Base-by-base conservation (phyloP, 352 stramenopile species). In the Pythium folliculosum region DNA sequence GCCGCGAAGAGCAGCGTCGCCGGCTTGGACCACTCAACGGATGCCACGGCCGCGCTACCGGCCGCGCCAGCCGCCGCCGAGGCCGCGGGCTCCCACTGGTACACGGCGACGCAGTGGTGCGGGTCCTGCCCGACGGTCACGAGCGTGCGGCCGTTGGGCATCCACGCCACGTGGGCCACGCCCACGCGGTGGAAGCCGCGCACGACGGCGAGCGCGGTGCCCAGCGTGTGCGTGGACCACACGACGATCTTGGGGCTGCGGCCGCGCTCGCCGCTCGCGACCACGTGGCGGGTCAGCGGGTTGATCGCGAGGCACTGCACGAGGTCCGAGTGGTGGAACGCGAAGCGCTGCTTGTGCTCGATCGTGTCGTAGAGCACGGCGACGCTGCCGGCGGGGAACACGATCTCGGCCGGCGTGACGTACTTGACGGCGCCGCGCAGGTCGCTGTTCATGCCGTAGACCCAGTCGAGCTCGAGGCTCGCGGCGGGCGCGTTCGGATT, bases 361-460 rank as follows among this genome's bases (percentile, higher is more conserved):
- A 92, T 73, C 5, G 77, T 76, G 59, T 94, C 77, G 65, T 94
- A 94, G 27, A 94, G 58, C 5, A 92, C 77, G 2, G 86, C 65
- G 0, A 88, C 77, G n/a, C 65, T 77, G 5, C 82, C 83, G 12
- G 86, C 82, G 14, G 86, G 81, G 44, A 86, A 94, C 35, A 85
- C 74, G 38, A 85, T 80, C 58, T 92, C 82, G 12, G 77, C 71
- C 2, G 84, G 71, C 0, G 83, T 88, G 19, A 90, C 64, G 63
- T 94, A 94, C 50, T 88, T 71, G 16, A 86, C 72, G 13, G 82
- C 61, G 37, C 72, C 73, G 10, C 86, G 80, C 16, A 90, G 51
- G 53, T 89, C 77, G 53, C 82, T 90, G 65, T 94, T 94, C 65
- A 87, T 89, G 19, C 86, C 86, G 60, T 94, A 92, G 56, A 94